Base-by-base conservation (phyloP, 257 asterid genomes). In the Solanum medicagineum region DNA sequence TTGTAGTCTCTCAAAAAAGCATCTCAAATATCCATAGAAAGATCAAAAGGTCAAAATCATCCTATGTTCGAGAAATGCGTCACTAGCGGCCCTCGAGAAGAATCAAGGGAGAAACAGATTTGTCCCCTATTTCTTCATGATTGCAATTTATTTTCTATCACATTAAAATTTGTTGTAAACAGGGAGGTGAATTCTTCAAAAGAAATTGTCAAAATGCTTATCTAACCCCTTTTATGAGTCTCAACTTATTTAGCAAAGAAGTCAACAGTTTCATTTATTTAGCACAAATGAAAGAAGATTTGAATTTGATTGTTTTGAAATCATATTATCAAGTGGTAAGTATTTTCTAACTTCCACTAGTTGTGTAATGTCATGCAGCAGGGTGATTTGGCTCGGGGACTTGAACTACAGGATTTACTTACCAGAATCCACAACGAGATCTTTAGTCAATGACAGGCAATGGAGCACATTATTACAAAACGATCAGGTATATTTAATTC, bases 321-420 rank as follows among this genome's bases (percentile, higher is more conserved):
- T 79, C 4, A 79, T 26, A 15, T 29, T 70, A 26, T 29, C 65
- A 26, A 77, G 83, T 77, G 83, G 65, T 51, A 26, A 79, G 20
- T 6, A 63, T n/a, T 82, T n/a, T 82, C 85, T 82, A 82, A 82
- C 49, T 16, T 40, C 22, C 44, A 62, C 73, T 62, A 44, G 75
- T 51, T 66, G 32, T 19, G 20, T 82, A 42, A 63, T 82, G n/a
- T 83, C 70, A 74, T 84, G 83, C 90, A 92, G 96, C 85, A 83
- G 88, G 84, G 94, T 92, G 81, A 86, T 92, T 89, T 92, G 96
- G 96, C 91, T 93, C 10, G 96, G 96, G 7, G 94, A 92, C 91
- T 70, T 93, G 90, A 93, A 93, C 86, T 92, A 93, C 91, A 90
- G 94, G 92, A 93, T 93, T 80, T 26, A 84, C 88, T 92, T 92